Conservation (phyloP, 164 flowering plant genomes). For the Tinospora cordifolia region DNA sequence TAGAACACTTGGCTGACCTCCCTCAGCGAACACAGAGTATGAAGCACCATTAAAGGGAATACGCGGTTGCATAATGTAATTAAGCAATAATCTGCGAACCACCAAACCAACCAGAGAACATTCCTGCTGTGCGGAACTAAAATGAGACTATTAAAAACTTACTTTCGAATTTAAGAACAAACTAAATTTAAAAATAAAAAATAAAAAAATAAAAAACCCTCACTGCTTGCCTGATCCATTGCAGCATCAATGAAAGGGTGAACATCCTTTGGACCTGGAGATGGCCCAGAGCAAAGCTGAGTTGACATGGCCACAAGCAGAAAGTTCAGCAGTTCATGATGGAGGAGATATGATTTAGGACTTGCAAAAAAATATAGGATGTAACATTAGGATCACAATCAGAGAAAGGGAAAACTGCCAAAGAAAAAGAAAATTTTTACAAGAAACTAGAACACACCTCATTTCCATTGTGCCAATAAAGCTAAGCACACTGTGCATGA, state of each 20-base stretch:
- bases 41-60: slow-evolving; percentile 40
- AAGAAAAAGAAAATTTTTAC: slow-evolving; percentile 1
- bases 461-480: slow-evolving; percentile 68
- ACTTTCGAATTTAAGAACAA: neutral
- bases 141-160: slow-evolving; percentile 6
- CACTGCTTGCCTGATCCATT: slow-evolving; percentile 62
- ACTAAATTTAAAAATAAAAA: too few species aligned
- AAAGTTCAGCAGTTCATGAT: slow-evolving; percentile 82
- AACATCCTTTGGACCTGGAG: slow-evolving; percentile 73
- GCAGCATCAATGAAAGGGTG: slow-evolving; percentile 88
- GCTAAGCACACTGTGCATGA: slow-evolving; percentile 57
- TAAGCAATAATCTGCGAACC: slow-evolving; percentile 58
- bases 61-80: slow-evolving; percentile 51
- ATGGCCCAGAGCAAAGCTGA: slow-evolving; percentile 85
- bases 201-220: slow-evolving; percentile 4
- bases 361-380: slow-evolving; percentile 31
- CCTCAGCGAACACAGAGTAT: slow-evolving; percentile 52
- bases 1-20: slow-evolving; percentile 59
- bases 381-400: slow-evolving; percentile 17
- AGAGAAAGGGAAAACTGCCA: neutral
- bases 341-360: slow-evolving; percentile 59
- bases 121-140: slow-evolving; percentile 46
- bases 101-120: slow-evolving; percentile 51
- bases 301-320: slow-evolving; percentile 88
- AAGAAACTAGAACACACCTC: slow-evolving; percentile 42